phyloP scores from a whole-genome alignment of 306 rosid species.

The Citrullus amarus region DNA sequence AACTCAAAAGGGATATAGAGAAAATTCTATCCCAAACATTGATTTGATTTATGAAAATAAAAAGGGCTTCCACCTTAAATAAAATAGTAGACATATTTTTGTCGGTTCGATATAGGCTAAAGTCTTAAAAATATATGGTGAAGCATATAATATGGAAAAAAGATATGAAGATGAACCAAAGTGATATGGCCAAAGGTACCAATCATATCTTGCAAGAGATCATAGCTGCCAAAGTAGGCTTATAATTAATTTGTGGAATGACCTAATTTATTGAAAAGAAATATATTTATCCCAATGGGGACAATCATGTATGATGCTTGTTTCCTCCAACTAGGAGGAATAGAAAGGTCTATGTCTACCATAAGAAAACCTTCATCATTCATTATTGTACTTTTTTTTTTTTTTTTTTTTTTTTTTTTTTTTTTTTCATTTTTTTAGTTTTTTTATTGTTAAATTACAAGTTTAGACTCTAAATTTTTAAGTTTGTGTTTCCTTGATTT shows the following conservation, averaged over 20 bases:
- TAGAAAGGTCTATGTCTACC: conserved; percentile 4
- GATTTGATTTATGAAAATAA: not conserved
- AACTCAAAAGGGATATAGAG: too few species aligned
- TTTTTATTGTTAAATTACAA: too few species aligned
- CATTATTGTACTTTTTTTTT: not conserved
- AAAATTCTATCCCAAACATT: too few species aligned
- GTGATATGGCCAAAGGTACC: not conserved
- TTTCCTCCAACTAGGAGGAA: not conserved
- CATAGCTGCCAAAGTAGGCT: not conserved
- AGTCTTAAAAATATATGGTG: not conserved
- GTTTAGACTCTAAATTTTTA: too few species aligned
- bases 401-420: too few species aligned
- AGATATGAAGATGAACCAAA: not conserved
- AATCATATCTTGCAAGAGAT: not conserved
- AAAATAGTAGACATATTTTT: not conserved
- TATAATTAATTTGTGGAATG: not conserved
- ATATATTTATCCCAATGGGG: conserved; percentile 9
- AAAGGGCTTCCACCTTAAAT: not conserved
- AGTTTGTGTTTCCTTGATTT: too few species aligned
- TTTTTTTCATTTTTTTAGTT: too few species aligned
- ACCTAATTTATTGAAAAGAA: not conserved
- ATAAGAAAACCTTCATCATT: not conserved
- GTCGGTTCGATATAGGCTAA: not conserved
- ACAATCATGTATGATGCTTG: not conserved
- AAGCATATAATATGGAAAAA: not conserved